Evolutionary conservation across 2,329 filamentous ascomycete genomes (phyloP).

Genomic region (Onygenales sp.): DNA sequence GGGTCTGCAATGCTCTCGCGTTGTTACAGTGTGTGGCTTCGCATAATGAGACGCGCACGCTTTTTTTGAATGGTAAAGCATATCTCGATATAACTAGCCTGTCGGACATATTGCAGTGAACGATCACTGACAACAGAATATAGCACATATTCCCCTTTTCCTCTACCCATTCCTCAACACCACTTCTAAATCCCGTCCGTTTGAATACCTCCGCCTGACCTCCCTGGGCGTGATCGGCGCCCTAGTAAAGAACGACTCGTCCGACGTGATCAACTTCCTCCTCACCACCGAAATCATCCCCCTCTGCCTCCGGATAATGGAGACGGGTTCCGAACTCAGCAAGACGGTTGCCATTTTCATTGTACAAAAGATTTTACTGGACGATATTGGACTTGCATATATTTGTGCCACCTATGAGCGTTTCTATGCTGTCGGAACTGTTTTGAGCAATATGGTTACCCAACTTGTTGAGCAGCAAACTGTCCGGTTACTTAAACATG

Average conservation of each 20-base stretch:
- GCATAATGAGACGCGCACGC: conserved; percentile 86
- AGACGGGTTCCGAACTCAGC: conserved; percentile 94
- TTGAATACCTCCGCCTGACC: conserved; percentile 92
- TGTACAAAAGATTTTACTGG: conserved; percentile 94
- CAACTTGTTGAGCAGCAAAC: conserved; percentile 97
- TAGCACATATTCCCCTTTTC: conserved; percentile 94
- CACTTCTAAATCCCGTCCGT: conserved; percentile 93
- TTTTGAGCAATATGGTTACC: conserved; percentile 96
- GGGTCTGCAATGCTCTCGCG: conserved; percentile 93
- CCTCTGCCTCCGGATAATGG: conserved; percentile 95
- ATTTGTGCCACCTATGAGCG: conserved; percentile 98
- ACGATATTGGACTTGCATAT: conserved; percentile 93
- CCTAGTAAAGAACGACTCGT: conserved; percentile 96
- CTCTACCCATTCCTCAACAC: conserved; percentile 98
- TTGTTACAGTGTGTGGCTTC: conserved; percentile 94
- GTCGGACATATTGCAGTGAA: neutral
- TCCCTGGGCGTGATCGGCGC: conserved; percentile 95
- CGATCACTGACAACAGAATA: conserved; percentile 6
- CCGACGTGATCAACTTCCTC: conserved; percentile 97
- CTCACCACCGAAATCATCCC: conserved; percentile 98
- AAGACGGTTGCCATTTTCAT: conserved; percentile 99
- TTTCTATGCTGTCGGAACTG: conserved; percentile 95
- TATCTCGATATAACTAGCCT: neutral
- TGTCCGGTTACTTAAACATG: conserved; percentile 89
- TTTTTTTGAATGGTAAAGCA: conserved; percentile 78